Base-by-base conservation (phyloP, 306 rosid species). In the Neltuma alba region DNA sequence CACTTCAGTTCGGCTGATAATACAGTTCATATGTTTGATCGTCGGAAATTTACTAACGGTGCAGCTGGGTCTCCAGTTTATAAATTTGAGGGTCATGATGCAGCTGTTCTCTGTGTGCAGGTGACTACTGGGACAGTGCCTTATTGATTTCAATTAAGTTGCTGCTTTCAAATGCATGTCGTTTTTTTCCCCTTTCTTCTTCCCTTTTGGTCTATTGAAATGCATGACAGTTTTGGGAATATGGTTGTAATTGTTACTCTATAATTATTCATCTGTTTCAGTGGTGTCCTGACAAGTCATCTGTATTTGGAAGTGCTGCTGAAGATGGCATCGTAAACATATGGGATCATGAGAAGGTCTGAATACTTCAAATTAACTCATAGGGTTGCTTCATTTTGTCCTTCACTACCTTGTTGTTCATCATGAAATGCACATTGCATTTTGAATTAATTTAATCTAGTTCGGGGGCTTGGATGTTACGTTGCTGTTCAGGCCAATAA, bases 91-190 rank as follows among this genome's bases (percentile, higher is more conserved):
- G 97, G 97, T 74, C 99, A 95, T 82, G 90, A 85, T 42, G 97
- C 96, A 50, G 94, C 99, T 28, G 98, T 95, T 83, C 97, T 95
- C 66, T 92, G 97, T 79, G 99, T 95, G 40, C 99, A 93, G 99
- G 99, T 95, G 40, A 33, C 27, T 21, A 54, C 21, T 68, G 42
- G 33, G 63, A 57, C 66, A 2, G 66, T 64, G 44, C 48, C 67
- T 63, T 13, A 16, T 25, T 12, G 61, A 25, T 16, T 54, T 33
- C 40, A n/a, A 48, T 37, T 12, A 77, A 72, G 25, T 47, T 28
- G 25, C 58, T 8, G 38, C 23, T 70, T 42, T 18, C 9, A 70
- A 70, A 47, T 70, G 60, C 60, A 45, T 7, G 61, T 2, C 14
- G 1, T 2, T 2, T 44, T 44, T 12, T 13, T 44, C 14, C 3